Evolutionary conservation across 192 early-diverging fungal species (phyloP).

Genomic region (Coemansia sp.): DNA sequence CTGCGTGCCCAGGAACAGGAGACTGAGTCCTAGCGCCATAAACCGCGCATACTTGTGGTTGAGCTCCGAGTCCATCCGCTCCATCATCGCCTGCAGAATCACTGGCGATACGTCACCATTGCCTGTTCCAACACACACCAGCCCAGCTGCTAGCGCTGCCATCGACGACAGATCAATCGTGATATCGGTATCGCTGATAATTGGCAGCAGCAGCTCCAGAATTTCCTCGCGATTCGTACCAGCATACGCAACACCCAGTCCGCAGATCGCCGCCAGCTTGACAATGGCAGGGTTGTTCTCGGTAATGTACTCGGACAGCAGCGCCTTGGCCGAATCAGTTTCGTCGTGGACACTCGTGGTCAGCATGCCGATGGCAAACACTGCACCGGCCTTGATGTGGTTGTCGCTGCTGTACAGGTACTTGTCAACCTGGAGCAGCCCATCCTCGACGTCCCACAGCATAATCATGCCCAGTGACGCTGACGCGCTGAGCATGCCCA

Average conservation of each 20-base stretch:
- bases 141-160: constrained; percentile 85
- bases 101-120: constrained; percentile 88
- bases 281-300: constrained; percentile 57
- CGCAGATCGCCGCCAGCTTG: constrained; percentile 81
- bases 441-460: constrained; percentile 93
- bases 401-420: constrained; percentile 80
- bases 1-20: constrained; percentile 90
- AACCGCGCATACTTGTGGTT: constrained; percentile 88
- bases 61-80: constrained; percentile 81
- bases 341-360: constrained; percentile 88
- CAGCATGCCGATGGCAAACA: constrained; percentile 92
- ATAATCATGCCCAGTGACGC: constrained; percentile 92
- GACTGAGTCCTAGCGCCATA: constrained; percentile 89
- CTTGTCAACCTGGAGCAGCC: constrained; percentile 90
- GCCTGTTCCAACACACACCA: constrained; percentile 90
- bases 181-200: constrained; percentile 75
- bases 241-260: constrained; percentile 93
- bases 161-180: constrained; percentile 88
- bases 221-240: constrained; percentile 87
- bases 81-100: constrained; percentile 93
- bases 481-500: constrained; percentile 92
- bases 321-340: constrained; percentile 87
- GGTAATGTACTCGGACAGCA: constrained; percentile 80
- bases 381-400: constrained; percentile 89
- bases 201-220: constrained; percentile 73